Evolutionary conservation across 2,329 filamentous ascomycete species (phyloP).

Genomic region (Leptographium galeiforme): DNA sequence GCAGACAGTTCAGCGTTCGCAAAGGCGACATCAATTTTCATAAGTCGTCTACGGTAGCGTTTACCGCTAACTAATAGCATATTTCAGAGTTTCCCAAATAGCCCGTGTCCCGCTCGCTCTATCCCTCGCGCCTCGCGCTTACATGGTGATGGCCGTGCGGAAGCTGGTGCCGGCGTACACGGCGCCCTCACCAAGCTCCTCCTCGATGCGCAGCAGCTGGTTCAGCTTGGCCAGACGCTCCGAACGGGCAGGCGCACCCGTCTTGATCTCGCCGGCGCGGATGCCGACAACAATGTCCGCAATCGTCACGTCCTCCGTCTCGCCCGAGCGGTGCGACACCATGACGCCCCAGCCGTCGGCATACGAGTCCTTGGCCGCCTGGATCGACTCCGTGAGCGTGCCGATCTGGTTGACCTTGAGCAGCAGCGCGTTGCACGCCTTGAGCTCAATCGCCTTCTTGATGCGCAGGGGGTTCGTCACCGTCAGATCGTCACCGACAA

Average conservation of each 20-base stretch:
- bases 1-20: background rate
- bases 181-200: constrained; percentile 88
- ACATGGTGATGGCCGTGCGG: constrained; percentile 81
- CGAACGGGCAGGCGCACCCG: constrained; percentile 86
- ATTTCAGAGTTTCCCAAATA: background rate
- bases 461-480: constrained; percentile 98
- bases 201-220: constrained; percentile 99
- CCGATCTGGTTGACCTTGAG: constrained; percentile 99
- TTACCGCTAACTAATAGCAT: background rate
- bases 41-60: background rate
- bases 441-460: constrained; percentile 98
- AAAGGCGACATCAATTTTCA: background rate
- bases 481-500: constrained; percentile 95
- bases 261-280: constrained; percentile 97
- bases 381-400: constrained; percentile 96
- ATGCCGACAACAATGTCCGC: constrained; percentile 96
- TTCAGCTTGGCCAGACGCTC: constrained; percentile 99
- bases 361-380: constrained; percentile 97
- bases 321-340: constrained; percentile 97
- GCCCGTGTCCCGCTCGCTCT: background rate
- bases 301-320: constrained; percentile 99
- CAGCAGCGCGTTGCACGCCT: constrained; percentile 94
- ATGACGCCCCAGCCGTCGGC: constrained; percentile 95
- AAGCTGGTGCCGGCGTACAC: constrained; percentile 87
- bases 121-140: constrained; percentile 16